These are phyloP conservation scores for Barnettozyma botsteinii DNA, from an alignment of 805 yeast species.

Conservation along the genomic window DNA sequence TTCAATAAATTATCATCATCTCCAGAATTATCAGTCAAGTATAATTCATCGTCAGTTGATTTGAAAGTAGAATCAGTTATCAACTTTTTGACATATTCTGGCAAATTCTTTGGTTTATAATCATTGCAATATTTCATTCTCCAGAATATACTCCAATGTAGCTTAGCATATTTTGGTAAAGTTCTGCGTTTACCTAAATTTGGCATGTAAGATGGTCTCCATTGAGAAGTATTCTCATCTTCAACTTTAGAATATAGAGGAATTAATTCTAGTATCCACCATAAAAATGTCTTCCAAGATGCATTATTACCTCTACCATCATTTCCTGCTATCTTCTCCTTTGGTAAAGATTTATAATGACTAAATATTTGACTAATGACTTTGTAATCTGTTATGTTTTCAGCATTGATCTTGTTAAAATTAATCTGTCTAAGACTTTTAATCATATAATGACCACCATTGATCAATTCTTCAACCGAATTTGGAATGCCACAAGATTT, in stretches of 20 bases:
- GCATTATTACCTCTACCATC: conserved; percentile 36
- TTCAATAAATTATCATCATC: conserved; percentile 12
- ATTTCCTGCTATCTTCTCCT: conserved; percentile 22
- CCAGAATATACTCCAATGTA: conserved; percentile 66
- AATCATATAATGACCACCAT: conserved; percentile 14
- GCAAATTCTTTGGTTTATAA: conserved; percentile 42
- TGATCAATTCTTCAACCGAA: conserved; percentile 12
- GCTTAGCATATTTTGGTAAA: conserved; percentile 39
- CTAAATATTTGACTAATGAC: conserved; percentile 10
- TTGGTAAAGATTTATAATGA: conserved; percentile 21
- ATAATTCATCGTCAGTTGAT: not conserved
- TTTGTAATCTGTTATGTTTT: conserved; percentile 1
- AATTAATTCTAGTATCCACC: conserved; percentile 63
- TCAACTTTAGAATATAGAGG: conserved; percentile 52
- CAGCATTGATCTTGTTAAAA: conserved; percentile 7
- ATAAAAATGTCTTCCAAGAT: conserved; percentile 29
- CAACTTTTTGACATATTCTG: conserved; percentile 26
- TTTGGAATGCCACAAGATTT: conserved; percentile 15
- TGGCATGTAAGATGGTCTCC: conserved; percentile 47
- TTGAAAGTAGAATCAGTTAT: not conserved
- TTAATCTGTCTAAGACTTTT: conserved; percentile 13
- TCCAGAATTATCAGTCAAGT: not conserved
- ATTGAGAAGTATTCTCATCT: conserved; percentile 36
- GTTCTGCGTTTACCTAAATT: conserved; percentile 50
- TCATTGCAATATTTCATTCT: conserved; percentile 41